Percentiles rank a stretch among this genome's conserved stretches.
Evolutionary conservation across 768 basidiomycete genomes (phyloP).

Genomic region (Tylopilus vinaceipallidus): DNA sequence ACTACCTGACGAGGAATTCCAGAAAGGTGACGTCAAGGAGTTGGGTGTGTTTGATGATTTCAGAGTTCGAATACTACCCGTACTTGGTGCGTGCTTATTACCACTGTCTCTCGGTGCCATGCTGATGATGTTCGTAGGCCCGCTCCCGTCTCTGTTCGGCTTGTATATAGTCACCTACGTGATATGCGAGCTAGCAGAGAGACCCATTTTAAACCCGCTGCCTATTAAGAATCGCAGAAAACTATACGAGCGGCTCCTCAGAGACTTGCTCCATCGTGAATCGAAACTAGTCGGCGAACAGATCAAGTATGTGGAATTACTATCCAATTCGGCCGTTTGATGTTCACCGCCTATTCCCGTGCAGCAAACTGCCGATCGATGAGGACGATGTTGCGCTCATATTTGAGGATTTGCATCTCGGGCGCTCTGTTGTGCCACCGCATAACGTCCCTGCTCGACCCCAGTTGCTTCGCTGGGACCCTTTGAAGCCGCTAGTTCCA

Average conservation of each 20-base stretch:
- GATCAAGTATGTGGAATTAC: slow-evolving; percentile 51
- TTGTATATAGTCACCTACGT: slow-evolving; percentile 88
- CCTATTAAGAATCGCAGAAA: slow-evolving; percentile 85
- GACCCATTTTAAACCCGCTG: slow-evolving; percentile 79
- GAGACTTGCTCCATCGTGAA: slow-evolving; percentile 76
- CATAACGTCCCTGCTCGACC: slow-evolving; percentile 71
- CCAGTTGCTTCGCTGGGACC: slow-evolving; percentile 80
- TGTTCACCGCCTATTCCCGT: background rate
- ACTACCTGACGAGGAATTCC: slow-evolving; percentile 87
- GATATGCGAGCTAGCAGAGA: slow-evolving; percentile 79
- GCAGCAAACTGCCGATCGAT: slow-evolving; percentile 72
- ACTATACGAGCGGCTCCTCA: slow-evolving; percentile 75
- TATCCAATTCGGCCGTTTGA: background rate
- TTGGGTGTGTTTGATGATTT: slow-evolving; percentile 90
- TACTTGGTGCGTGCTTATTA: slow-evolving; percentile 60
- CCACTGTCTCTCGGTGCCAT: background rate
- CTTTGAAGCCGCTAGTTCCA: slow-evolving; percentile 53
- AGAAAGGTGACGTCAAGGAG: slow-evolving; percentile 86
- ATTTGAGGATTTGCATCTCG: slow-evolving; percentile 85
- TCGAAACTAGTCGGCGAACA: slow-evolving; percentile 58
- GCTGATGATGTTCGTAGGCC: slow-evolving; percentile 28
- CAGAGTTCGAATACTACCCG: slow-evolving; percentile 89
- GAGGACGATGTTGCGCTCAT: slow-evolving; percentile 82
- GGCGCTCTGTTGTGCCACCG: slow-evolving; percentile 77
- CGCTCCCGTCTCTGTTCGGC: slow-evolving; percentile 88